phyloP scores from a whole-genome alignment of 805 yeast genomes.

The Starmerella vaccinii region DNA sequence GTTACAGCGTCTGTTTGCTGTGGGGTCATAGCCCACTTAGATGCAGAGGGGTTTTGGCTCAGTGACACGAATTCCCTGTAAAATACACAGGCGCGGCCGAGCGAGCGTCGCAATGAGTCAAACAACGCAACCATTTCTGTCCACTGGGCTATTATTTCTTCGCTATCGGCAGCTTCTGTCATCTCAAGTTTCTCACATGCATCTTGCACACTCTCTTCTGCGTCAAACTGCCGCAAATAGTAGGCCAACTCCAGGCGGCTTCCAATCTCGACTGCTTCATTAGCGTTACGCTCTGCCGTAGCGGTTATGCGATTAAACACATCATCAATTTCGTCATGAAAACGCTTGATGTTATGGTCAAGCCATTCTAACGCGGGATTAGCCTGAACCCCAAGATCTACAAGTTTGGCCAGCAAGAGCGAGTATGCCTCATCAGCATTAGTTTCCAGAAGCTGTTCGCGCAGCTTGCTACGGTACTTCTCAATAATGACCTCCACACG shows the following conservation, averaged over 20 bases:
- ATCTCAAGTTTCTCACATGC: conserved; percentile 7
- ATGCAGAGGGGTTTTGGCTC: conserved; percentile 9
- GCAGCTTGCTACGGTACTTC: conserved; percentile 43
- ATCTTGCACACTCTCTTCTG: background rate
- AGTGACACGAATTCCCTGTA: conserved; percentile 23
- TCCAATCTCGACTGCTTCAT: conserved; percentile 8
- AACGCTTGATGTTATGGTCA: conserved; percentile 38
- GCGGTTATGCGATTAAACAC: conserved; percentile 8
- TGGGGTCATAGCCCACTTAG: conserved; percentile 7
- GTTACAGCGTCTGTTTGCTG: conserved; percentile 8
- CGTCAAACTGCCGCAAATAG: conserved; percentile 8
- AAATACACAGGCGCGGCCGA: conserved; percentile 19
- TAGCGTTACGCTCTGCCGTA: conserved; percentile 9
- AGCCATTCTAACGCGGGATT: conserved; percentile 61
- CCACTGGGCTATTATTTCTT: conserved; percentile 22
- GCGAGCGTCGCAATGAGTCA: conserved; percentile 14
- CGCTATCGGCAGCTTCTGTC: conserved; percentile 11
- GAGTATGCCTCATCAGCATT: conserved; percentile 31
- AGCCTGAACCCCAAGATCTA: conserved; percentile 53
- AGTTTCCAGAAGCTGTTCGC: conserved; percentile 38
- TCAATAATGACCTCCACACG: conserved; percentile 47
- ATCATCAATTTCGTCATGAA: conserved; percentile 28
- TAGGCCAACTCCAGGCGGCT: conserved; percentile 15
- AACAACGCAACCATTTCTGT: conserved; percentile 9
- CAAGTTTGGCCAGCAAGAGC: conserved; percentile 40